Conservation (phyloP, 2,329 filamentous ascomycete species). For the Leptographium wingfieldii region DNA sequence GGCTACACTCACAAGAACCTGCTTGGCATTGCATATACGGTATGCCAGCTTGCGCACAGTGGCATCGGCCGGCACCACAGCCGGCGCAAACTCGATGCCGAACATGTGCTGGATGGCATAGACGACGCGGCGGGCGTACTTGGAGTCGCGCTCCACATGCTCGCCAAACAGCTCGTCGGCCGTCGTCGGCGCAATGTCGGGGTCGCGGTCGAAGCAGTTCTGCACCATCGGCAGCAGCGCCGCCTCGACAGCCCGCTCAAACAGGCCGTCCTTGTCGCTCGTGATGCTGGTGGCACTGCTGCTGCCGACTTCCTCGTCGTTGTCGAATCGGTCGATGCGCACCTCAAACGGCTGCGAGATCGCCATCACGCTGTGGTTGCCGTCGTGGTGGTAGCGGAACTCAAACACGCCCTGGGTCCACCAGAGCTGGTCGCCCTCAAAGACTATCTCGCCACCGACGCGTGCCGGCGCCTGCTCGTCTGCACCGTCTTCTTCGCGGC, state of each 20-base stretch:
- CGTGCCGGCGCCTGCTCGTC: slow-evolving; percentile 19
- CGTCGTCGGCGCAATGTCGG: slow-evolving; percentile 73
- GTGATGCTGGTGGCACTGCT: slow-evolving; percentile 8
- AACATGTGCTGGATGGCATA: slow-evolving; percentile 97
- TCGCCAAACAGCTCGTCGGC: slow-evolving; percentile 74
- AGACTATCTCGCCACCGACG: slow-evolving; percentile 70
- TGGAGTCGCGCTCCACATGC: slow-evolving; percentile 73
- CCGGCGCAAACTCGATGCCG: slow-evolving; percentile 86
- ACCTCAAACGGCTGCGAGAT: slow-evolving; percentile 92
- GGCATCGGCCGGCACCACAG: slow-evolving; percentile 84
- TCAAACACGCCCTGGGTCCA: slow-evolving; percentile 96
- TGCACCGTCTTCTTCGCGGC: slow-evolving; percentile 31
- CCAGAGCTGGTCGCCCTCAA: slow-evolving; percentile 87
- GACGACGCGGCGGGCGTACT: slow-evolving; percentile 80
- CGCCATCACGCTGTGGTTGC: slow-evolving; percentile 84
- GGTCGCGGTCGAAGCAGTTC: slow-evolving; percentile 87
- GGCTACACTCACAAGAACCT: slow-evolving; percentile 61
- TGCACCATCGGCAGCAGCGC: slow-evolving; percentile 71
- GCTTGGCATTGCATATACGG: slow-evolving; percentile 92
- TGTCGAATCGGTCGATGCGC: slow-evolving; percentile 66
- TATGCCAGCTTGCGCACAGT: slow-evolving; percentile 83
- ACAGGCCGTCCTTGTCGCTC: slow-evolving; percentile 33
- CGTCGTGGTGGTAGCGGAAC: slow-evolving; percentile 91
- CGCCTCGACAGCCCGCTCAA: slow-evolving; percentile 59
- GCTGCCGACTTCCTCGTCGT: slow-evolving; percentile 43